Evolutionary conservation across 352 stramenopile species (phyloP).

Genomic region (Phytophthora lateralis): DNA sequence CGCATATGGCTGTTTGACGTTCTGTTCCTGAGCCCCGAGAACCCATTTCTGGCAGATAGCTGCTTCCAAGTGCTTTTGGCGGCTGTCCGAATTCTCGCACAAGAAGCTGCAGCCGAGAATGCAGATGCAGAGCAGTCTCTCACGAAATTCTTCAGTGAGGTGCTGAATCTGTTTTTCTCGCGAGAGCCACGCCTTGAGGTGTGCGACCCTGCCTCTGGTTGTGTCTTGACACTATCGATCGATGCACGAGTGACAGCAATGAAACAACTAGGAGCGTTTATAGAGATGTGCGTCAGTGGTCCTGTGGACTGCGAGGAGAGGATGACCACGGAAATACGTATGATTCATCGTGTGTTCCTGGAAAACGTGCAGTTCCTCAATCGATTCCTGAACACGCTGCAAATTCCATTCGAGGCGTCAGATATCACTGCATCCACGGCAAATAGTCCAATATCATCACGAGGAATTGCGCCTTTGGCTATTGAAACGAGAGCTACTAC

Average conservation of each 20-base stretch:
- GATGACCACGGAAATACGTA: not conserved
- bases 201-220: conserved; percentile 37
- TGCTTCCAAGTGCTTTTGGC: conserved; percentile 38
- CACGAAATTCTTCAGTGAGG: conserved; percentile 30
- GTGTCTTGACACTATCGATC: conserved; percentile 34
- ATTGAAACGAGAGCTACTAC: conserved; percentile 18
- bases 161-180: conserved; percentile 47
- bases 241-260: conserved; percentile 21
- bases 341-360: conserved; percentile 26
- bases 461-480: conserved; percentile 29
- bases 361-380: conserved; percentile 54
- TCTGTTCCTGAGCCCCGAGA: conserved; percentile 48
- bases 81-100: conserved; percentile 26
- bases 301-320: not conserved
- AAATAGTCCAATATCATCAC: conserved; percentile 1
- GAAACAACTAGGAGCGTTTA: conserved; percentile 34
- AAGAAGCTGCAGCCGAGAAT: conserved; percentile 15
- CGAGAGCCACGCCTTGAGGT: conserved; percentile 44
- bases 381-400: conserved; percentile 54
- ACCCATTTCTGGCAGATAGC: conserved; percentile 24
- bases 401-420: conserved; percentile 20
- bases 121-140: conserved; percentile 17
- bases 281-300: conserved; percentile 28
- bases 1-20: conserved; percentile 72
- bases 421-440: conserved; percentile 4